Base-by-base conservation (phyloP, 805 yeast genomes). In the Ogataea glucozyma region DNA sequence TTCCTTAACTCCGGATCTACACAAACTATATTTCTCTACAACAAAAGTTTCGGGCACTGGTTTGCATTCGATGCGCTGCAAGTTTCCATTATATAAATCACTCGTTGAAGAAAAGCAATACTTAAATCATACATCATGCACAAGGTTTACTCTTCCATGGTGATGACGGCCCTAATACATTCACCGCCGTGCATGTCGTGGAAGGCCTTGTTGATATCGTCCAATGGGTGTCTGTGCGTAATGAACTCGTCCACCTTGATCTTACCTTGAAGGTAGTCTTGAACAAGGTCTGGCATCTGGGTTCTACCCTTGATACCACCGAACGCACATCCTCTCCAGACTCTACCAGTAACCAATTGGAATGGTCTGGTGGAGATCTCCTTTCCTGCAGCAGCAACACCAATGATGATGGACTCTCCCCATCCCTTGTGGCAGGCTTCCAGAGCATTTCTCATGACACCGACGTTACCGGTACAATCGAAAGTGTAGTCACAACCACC, bases 351-450 rank as follows among this genome's bases (percentile, higher is more conserved):
- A 52, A 93, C 98, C 67, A 93, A 80, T 75, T 91, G 98, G 87
- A 93, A 93, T 48, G 99, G 99, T 71, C 98, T 82, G 36, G 98
- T 93, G 45, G 96, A 70, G 52, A 95, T 90, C 72, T 93, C 98
- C 70, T 89, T 76, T 53, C 99, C 99, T 30, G 97, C 96, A 54
- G 97, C 96, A 36, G 99, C 99, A 56, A 93, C 99, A 67, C 99
- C 99, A 63, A 93, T 93, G 59, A 93, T 75, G 56, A 91, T 78
- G 17, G 97, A 88, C 62, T 83, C 81, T 69, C 99, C 99, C 97
- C 99, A 93, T 53, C 99, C 99, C 71, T 90, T 91, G 74, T 93
- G 98, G 67, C 97, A 89, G 17, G 96, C 87, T 75, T 93, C 98
- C 53, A 93, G 76, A 21, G 99, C 99, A 61, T 81, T 75, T 72